Evolutionary conservation across 257 asterid genomes (phyloP), one percentile per base, ranked within the genome.

Genomic region (Forsythia suspensa): DNA sequence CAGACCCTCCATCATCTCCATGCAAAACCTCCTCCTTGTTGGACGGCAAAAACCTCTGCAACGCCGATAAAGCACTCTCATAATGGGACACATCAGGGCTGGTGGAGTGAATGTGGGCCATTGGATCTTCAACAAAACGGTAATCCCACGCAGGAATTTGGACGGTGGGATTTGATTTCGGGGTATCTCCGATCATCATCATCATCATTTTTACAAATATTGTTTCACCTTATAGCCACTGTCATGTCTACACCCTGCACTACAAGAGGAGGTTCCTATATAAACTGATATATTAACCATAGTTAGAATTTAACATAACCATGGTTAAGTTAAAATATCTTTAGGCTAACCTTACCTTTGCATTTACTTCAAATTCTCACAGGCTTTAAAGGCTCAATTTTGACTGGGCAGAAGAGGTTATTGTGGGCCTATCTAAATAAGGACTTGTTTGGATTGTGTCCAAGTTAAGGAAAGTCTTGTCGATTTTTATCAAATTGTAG

Each of bases 21-120:
- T 67, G 55, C 3, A 76, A 84, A 55, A 63, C 89, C 79, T 84
- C 88, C 52, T 84, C 86, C 16, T 37, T 82, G 77, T 90, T 91
- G 1, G 95, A 85, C 66, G 97, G 97, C 2, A 91, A 88, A 69
- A 80, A 91, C 4, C 93, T 90, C 76, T 90, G 96, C 79, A 92
- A 87, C 71, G 91, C 92, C 79, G 87, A 81, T 41, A 92, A 65
- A 29, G 88, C 85, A 10, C 66, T 59, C 46, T 77, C 84, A 24
- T 76, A 84, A 44, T 72, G 80, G 57, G 81, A 63, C 29, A 80
- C 77, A 11, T 84, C 87, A 21, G 80, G 79, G 70, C 79, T 24
- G 40, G 37, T 67, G 0, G 91, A 85, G 77, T 85, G 88, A 82
- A 85, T 80, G 82, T 78, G 78, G 63, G 87, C 80, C 86, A 88